phyloP scores from a whole-genome alignment of 2,329 filamentous ascomycete genomes.

The Elsinoe arachidis region DNA sequence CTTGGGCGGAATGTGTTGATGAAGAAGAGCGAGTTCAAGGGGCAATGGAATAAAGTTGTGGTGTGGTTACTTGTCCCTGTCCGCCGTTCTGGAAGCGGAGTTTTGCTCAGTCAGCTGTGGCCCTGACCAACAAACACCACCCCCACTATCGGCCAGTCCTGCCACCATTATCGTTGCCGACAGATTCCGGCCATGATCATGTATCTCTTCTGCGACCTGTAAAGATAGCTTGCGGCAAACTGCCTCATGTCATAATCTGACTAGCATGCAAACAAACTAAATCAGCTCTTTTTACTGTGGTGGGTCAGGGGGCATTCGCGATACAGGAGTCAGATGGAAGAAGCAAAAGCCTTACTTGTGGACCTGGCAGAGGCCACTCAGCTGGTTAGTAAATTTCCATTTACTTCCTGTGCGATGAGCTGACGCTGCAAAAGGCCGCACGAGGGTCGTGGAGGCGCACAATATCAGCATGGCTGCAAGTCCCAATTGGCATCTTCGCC shows the following conservation, averaged over 20 bases:
- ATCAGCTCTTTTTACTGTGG: too few species aligned
- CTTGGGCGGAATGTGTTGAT: background rate
- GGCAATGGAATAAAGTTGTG: constrained; percentile 6
- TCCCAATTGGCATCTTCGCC: constrained; percentile 37
- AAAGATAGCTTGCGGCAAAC: background rate
- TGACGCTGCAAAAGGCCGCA: constrained; percentile 27
- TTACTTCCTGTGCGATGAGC: too few species aligned
- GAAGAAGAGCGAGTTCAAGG: constrained; percentile 43
- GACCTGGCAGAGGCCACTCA: background rate
- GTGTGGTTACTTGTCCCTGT: background rate
- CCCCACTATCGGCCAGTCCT: background rate
- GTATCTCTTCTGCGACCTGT: too few species aligned
- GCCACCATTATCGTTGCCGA: background rate
- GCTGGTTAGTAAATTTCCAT: background rate
- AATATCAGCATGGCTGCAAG: constrained; percentile 40
- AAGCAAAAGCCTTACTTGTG: too few species aligned
- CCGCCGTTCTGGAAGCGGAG: background rate
- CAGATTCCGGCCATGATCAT: background rate
- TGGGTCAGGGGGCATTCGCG: too few species aligned
- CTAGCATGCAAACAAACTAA: background rate
- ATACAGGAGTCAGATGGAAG: too few species aligned
- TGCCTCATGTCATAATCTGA: background rate
- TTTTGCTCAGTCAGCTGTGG: constrained; percentile 6
- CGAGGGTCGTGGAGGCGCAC: constrained; percentile 21
- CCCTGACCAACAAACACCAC: background rate